phyloP scores from a whole-genome alignment of 495 filamentous ascomycete species.

The Penicillium simplicissimum region DNA sequence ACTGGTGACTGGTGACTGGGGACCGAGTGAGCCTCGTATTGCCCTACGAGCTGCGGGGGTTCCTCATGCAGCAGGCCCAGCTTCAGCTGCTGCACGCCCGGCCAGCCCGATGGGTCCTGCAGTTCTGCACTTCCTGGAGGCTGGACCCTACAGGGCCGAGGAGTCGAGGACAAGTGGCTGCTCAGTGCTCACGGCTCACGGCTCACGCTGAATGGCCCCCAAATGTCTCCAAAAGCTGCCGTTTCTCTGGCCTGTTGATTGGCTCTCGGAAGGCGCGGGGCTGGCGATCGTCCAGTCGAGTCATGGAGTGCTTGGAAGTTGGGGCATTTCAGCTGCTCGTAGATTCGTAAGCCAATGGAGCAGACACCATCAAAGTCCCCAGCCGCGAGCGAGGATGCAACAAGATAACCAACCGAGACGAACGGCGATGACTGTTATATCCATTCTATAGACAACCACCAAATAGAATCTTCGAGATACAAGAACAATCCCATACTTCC shows the following conservation, averaged over 20 bases:
- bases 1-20: not conserved
- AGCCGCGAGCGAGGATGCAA: too few relatives aligned
- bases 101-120: conserved; percentile 3
- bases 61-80: not conserved
- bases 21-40: not conserved
- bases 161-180: not conserved
- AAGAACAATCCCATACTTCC: not conserved
- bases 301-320: not conserved
- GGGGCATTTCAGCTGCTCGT: conserved; percentile 4
- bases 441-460: not conserved
- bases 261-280: not conserved
- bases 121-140: conserved; percentile 2
- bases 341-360: too few relatives aligned
- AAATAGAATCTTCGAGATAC: not conserved
- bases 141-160: not conserved
- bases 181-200: too few relatives aligned
- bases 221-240: not conserved
- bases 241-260: not conserved
- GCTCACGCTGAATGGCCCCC: not conserved
- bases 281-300: not conserved
- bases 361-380: too few relatives aligned
- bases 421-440: not conserved
- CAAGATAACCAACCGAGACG: too few relatives aligned
- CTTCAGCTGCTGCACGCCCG: not conserved
- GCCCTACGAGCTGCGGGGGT: conserved; percentile 3